Conservation (phyloP, 2,329 filamentous ascomycete genomes). For the Aureobasidium mangrovei region DNA sequence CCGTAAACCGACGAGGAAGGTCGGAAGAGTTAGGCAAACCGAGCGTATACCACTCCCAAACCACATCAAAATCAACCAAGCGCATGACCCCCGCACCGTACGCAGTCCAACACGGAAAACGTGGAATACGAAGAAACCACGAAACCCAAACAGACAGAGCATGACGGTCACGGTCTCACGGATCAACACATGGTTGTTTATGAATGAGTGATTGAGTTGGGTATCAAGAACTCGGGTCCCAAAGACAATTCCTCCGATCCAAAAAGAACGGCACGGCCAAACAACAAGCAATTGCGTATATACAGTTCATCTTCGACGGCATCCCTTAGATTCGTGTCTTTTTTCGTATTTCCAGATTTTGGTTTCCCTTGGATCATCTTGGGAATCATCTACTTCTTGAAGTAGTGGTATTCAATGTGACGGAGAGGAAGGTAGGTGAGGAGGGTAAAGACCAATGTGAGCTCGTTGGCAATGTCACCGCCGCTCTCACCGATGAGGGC, state of each 20-base stretch:
- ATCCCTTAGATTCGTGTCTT: not conserved
- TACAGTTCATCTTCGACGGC: conserved; percentile 3
- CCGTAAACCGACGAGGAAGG: not conserved
- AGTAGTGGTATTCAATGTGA: conserved; percentile 40
- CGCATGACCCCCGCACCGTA: conserved; percentile 5
- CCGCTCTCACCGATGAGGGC: conserved; percentile 47
- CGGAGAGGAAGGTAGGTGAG: conserved; percentile 40
- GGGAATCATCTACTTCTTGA: conserved; percentile 26
- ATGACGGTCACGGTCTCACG: conserved; percentile 3
- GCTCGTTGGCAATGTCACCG: conserved; percentile 48
- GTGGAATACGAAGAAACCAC: conserved; percentile 3
- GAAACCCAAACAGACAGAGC: not conserved
- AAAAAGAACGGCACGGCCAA: conserved; percentile 2
- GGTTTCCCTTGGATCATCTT: not conserved
- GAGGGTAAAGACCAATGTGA: conserved; percentile 43
- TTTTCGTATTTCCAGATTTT: not conserved
- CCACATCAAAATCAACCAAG: conserved; percentile 6
- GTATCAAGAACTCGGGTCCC: conserved; percentile 6
- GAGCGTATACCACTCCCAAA: not conserved
- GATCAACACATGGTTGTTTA: not conserved
- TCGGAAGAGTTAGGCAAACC: not conserved
- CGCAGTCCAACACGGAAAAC: conserved; percentile 11
- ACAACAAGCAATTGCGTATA: conserved; percentile 9
- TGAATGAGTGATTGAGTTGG: conserved; percentile 11
- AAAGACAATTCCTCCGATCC: conserved; percentile 1